Evolutionary conservation across 352 stramenopile genomes (phyloP).

Genomic region (Globisporangium camurandrum): DNA sequence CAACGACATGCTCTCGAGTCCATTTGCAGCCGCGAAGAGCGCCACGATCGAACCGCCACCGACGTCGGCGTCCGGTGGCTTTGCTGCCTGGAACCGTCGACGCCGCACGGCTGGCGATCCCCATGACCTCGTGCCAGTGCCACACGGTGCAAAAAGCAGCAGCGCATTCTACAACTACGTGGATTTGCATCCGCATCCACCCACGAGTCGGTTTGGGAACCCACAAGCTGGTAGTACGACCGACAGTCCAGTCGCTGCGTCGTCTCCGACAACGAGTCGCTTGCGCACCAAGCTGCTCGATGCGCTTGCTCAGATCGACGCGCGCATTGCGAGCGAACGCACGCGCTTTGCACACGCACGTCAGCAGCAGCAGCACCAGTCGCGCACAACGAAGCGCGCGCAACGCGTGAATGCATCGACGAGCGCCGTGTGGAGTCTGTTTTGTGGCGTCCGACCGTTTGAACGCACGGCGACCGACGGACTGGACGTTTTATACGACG

Average conservation of each 20-base stretch:
- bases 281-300: constrained; percentile 64
- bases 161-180: neutral
- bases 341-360: constrained; percentile 30
- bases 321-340: constrained; percentile 37
- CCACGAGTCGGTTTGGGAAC: constrained; percentile 17
- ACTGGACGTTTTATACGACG: constrained; percentile 43
- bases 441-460: constrained; percentile 41
- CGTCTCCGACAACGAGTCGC: constrained; percentile 21
- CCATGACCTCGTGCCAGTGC: constrained; percentile 33
- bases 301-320: constrained; percentile 45
- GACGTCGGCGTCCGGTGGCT: constrained; percentile 29
- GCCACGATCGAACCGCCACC: neutral
- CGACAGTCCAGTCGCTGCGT: constrained; percentile 12
- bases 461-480: constrained; percentile 37
- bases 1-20: constrained; percentile 7
- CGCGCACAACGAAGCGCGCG: too few relatives aligned
- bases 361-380: too few relatives aligned
- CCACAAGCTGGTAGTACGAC: constrained; percentile 25
- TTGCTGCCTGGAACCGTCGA: constrained; percentile 39
- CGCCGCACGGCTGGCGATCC: constrained; percentile 18
- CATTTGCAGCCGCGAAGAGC: neutral
- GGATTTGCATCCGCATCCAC: too few relatives aligned
- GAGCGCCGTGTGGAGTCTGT: constrained; percentile 52
- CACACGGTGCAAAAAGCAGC: constrained; percentile 1
- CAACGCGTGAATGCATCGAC: too few relatives aligned